Evolutionary conservation across 441 rosid species (phyloP), one percentile per base, ranked within the genome.

Genomic region (Arabidopsis lyrata): DNA sequence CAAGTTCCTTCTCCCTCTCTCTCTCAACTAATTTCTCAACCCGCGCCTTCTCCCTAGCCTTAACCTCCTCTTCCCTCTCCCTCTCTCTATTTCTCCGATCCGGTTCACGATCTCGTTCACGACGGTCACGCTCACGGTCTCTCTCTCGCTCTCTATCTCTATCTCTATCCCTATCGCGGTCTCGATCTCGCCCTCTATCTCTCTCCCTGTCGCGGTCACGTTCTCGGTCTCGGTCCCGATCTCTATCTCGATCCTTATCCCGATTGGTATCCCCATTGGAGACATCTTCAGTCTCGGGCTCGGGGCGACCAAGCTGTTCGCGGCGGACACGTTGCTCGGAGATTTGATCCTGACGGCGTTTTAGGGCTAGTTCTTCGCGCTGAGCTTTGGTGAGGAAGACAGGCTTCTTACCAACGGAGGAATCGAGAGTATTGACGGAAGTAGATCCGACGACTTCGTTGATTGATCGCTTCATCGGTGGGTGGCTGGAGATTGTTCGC

Each of bases 1-100:
- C 91, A 3, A 92, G 84, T 72, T 92, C 99, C 78, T 89, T 92
- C 70, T 90, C 97, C 14, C 84, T 76, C 78, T 90, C 97, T 56
- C 97, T 74, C 77, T 90, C 95, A 0, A 85, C 87, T 47, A 88
- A 57, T 70, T 92, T 94, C 80, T 92, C 97, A 80, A 77, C 66
- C 7, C 97, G 72, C 0, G 90, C 91, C 4, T 84, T 84, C 80
- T 90, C 98, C 31, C 91, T 54, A 3, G 77, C 81, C 80, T 76
- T 83, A 6, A 81, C 83, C 47, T 93, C 93, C 70, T 87, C 96
- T 49, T 93, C 92, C 2, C 91, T 77, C 77, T 83, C 94, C 2
- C 87, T 77, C 15, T 89, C 93, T 9, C 90, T 86, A 39, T 79
- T 77, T 8, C 86, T 72, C 68, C 92, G 78, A 1, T 85, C 86